A percentile compares a stretch with the other conserved stretches of the same genome.
Conservation (phyloP, 495 filamentous ascomycete genomes). For the Aspergillus haitiensis region DNA sequence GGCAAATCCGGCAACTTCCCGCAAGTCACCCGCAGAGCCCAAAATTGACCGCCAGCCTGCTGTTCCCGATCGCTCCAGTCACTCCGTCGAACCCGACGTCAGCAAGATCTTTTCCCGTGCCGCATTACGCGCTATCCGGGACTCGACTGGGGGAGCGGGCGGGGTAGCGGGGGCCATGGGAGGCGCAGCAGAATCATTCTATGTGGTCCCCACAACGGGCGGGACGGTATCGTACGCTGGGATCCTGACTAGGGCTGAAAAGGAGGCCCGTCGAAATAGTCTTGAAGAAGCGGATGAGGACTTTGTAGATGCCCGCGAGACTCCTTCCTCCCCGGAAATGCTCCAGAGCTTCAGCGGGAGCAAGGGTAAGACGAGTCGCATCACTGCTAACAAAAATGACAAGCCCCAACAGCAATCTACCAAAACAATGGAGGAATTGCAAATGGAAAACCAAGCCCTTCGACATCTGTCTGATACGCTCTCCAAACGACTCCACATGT, state of each 20-base stretch:
- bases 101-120: constrained; percentile 75
- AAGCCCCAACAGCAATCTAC: constrained; percentile 34
- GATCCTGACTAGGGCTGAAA: constrained; percentile 73
- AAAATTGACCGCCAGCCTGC: constrained; percentile 42
- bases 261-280: constrained; percentile 53
- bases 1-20: constrained; percentile 34
- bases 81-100: constrained; percentile 65
- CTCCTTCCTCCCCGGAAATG: constrained; percentile 53
- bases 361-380: constrained; percentile 27
- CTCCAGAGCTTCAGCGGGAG: constrained; percentile 33
- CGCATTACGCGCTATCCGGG: constrained; percentile 68
- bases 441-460: constrained; percentile 75
- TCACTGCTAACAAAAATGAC: constrained; percentile 17
- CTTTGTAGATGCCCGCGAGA: constrained; percentile 86
- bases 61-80: constrained; percentile 37
- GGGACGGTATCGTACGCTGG: constrained; percentile 87
- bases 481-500: constrained; percentile 75
- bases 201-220: constrained; percentile 88
- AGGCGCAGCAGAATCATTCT: constrained; percentile 77
- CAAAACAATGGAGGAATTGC: constrained; percentile 76
- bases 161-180: constrained; percentile 32
- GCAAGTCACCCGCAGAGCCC: constrained; percentile 42
- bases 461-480: constrained; percentile 74
- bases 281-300: constrained; percentile 68
- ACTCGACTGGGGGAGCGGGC: constrained; percentile 44